These are phyloP conservation scores for Grigorovia jiainica DNA, from an alignment of 805 yeast species.

Conservation along the genomic window DNA sequence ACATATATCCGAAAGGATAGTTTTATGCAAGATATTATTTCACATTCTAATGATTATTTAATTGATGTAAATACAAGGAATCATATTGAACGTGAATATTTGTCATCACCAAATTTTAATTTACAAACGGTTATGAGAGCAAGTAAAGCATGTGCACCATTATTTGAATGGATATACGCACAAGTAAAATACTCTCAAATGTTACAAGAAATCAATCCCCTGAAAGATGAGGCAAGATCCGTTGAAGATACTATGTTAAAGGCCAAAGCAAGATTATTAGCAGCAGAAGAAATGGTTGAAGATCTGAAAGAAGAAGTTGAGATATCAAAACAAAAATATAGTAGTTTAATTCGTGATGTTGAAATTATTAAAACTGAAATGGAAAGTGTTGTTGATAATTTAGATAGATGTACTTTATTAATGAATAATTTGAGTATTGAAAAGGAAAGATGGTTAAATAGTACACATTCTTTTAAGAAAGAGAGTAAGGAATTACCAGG, in stretches of 20 bases:
- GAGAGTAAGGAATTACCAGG: conserved; percentile 48
- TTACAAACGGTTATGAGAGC: conserved; percentile 76
- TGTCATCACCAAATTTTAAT: conserved; percentile 55
- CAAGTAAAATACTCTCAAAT: conserved; percentile 72
- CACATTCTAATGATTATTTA: conserved; percentile 54
- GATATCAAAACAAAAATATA: conserved; percentile 55
- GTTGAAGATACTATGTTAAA: conserved; percentile 53
- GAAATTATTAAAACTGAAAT: conserved; percentile 70
- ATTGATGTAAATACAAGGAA: conserved; percentile 44
- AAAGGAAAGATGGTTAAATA: conserved; percentile 62
- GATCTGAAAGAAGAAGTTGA: conserved; percentile 68
- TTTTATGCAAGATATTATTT: conserved; percentile 73
- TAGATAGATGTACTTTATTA: conserved; percentile 51
- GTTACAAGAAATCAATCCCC: conserved; percentile 62
- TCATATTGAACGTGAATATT: conserved; percentile 49
- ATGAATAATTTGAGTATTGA: conserved; percentile 59
- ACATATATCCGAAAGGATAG: conserved; percentile 74
- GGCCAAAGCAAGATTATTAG: conserved; percentile 59
- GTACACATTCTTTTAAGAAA: conserved; percentile 41
- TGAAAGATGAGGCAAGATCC: conserved; percentile 50
- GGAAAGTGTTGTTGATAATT: conserved; percentile 48
- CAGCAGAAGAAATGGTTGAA: conserved; percentile 69
- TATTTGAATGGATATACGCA: conserved; percentile 81
- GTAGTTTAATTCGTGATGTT: conserved; percentile 64
- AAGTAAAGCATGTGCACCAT: conserved; percentile 91